Evolutionary conservation across 257 asterid species (phyloP).

Genomic region (Solanum arcanum): DNA sequence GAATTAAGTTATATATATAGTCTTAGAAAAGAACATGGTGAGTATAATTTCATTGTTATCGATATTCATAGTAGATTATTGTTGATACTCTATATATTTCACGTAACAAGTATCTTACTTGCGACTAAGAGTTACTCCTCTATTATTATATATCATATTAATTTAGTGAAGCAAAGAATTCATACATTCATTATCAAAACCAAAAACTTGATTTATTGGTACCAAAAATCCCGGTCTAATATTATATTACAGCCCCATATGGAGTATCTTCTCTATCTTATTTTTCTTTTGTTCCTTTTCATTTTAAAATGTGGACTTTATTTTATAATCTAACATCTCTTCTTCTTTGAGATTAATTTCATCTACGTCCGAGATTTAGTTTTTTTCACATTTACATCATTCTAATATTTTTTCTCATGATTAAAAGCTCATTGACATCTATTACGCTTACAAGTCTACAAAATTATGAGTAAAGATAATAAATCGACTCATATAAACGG

Average conservation of each 20-base stretch:
- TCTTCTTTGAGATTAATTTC: neutral
- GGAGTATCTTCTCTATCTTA: neutral
- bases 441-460: neutral
- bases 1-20: neutral
- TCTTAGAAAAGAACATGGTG: neutral
- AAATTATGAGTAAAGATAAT: neutral
- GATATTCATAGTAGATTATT: neutral
- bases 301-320: no score
- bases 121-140: neutral
- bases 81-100: neutral
- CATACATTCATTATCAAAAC: neutral
- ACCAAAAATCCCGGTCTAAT: neutral
- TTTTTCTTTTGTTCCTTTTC: neutral
- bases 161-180: neutral
- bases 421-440: neutral
- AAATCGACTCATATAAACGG: neutral
- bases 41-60: neutral
- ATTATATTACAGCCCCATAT: neutral
- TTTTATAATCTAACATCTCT: neutral
- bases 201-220: neutral
- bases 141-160: no score
- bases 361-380: neutral
- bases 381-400: neutral
- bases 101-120: neutral
- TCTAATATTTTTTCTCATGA: neutral